Percentiles rank a stretch among this genome's conserved stretches.
Evolutionary conservation across 352 stramenopile species (phyloP).

Genomic region (Phytophthora idaei): DNA sequence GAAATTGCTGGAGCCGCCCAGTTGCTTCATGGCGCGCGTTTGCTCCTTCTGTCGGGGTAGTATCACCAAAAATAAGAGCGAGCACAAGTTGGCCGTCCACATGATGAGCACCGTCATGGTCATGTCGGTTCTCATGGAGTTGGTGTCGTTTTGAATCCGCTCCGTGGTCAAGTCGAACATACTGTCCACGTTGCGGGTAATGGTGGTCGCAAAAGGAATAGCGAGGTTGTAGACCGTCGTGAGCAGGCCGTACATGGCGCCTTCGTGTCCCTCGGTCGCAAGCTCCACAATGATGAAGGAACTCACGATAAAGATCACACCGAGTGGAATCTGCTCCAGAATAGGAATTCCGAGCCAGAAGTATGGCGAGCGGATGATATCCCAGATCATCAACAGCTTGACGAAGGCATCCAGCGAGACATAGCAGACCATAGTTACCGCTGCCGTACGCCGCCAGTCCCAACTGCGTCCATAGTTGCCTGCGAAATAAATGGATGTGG

Average conservation of each 20-base stretch:
- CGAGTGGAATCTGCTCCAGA: slow-evolving; percentile 51
- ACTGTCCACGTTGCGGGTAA: slow-evolving; percentile 53
- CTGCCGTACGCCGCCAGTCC: slow-evolving; percentile 53
- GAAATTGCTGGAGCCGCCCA: slow-evolving; percentile 59
- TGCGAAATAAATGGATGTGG: slow-evolving; percentile 49
- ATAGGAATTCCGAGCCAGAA: slow-evolving; percentile 58
- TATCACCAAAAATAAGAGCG: slow-evolving; percentile 52
- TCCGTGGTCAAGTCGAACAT: slow-evolving; percentile 50
- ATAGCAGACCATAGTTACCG: slow-evolving; percentile 37
- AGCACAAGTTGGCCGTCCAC: slow-evolving; percentile 58
- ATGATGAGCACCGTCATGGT: slow-evolving; percentile 59
- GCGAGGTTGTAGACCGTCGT: slow-evolving; percentile 65
- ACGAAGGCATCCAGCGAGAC: slow-evolving; percentile 46
- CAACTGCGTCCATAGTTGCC: slow-evolving; percentile 60
- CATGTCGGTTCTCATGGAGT: slow-evolving; percentile 46
- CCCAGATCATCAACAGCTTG: slow-evolving; percentile 56
- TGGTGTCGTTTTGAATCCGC: slow-evolving; percentile 57
- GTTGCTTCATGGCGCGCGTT: slow-evolving; percentile 62
- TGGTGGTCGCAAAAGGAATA: slow-evolving; percentile 46
- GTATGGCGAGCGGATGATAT: slow-evolving; percentile 52
- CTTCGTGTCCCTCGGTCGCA: slow-evolving; percentile 57
- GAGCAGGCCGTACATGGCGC: slow-evolving; percentile 66
- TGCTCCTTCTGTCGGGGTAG: slow-evolving; percentile 70
- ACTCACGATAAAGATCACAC: slow-evolving; percentile 59
- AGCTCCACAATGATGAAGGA: slow-evolving; percentile 71